Conservation (phyloP, 2,329 filamentous ascomycete genomes). For the Scedosporium boydii region DNA sequence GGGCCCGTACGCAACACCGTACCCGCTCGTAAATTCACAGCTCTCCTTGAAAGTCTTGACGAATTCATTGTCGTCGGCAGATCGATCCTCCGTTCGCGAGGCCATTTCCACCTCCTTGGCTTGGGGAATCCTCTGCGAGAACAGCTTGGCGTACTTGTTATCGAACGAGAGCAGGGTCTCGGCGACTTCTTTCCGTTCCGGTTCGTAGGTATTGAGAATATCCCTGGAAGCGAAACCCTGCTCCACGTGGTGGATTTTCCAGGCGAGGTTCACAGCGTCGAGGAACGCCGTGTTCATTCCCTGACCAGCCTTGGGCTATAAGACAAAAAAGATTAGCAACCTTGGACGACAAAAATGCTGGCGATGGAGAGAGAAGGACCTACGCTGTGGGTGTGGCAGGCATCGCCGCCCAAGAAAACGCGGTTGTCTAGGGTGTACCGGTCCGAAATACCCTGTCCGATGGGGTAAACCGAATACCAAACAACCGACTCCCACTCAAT, state of each 20-base stretch:
- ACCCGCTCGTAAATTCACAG: conserved; percentile 88
- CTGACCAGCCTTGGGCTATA: conserved; percentile 65
- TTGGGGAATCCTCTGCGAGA: conserved; percentile 68
- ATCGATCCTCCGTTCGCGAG: conserved; percentile 23
- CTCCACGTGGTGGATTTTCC: conserved; percentile 93
- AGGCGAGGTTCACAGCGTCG: conserved; percentile 81
- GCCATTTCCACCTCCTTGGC: conserved; percentile 65
- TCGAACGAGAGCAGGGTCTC: conserved; percentile 81
- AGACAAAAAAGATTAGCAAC: conserved; percentile 14
- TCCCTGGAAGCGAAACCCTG: conserved; percentile 66
- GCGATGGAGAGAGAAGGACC: conserved; percentile 17
- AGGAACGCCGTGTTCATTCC: conserved; percentile 75
- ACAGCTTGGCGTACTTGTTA: conserved; percentile 80
- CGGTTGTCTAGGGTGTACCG: conserved; percentile 58
- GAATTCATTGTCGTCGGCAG: conserved; percentile 62
- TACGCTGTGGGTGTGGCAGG: conserved; percentile 70
- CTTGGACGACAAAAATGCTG: conserved; percentile 15
- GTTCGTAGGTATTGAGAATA: conserved; percentile 76
- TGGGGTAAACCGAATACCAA: conserved; percentile 71
- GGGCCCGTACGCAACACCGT: conserved; percentile 75
- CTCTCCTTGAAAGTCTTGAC: conserved; percentile 83
- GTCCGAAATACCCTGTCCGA: conserved; percentile 64
- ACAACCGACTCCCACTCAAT: conserved; percentile 60
- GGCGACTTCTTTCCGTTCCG: conserved; percentile 74
- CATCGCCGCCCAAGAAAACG: conserved; percentile 67